Conservation (phyloP, 495 filamentous ascomycete species). For the Penicillium steckii region DNA sequence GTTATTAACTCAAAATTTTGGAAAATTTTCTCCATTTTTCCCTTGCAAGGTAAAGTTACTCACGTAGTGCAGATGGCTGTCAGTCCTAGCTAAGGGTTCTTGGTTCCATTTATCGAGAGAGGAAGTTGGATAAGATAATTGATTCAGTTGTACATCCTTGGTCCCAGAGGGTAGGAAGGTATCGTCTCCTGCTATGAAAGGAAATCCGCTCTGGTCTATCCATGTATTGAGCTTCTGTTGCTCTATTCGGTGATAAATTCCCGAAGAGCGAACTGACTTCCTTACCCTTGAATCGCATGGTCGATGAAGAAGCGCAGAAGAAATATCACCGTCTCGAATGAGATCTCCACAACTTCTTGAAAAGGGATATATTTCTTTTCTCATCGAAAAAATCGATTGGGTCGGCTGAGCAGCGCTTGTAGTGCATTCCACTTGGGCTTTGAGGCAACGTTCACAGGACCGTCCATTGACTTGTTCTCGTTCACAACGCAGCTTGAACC, state of each 20-base stretch:
- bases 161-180: background rate
- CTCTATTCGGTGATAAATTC: background rate
- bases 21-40: background rate
- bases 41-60: background rate
- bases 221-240: conserved; percentile 1
- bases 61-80: background rate
- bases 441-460: conserved; percentile 30
- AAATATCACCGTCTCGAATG: conserved; percentile 3
- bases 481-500: conserved; percentile 39
- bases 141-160: background rate
- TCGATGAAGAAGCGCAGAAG: conserved; percentile 16
- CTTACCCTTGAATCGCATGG: conserved; percentile 12
- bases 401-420: conserved; percentile 21
- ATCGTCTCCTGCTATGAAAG: background rate
- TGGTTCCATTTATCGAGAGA: background rate
- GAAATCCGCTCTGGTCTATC: background rate
- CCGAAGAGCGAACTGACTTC: conserved; percentile 1
- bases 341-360: background rate
- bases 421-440: conserved; percentile 26
- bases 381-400: conserved; percentile 5
- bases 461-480: conserved; percentile 27
- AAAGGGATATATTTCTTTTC: background rate
- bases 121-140: background rate
- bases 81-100: background rate
- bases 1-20: no score